phyloP scores from a whole-genome alignment of 116 monocot species.

The Papilionanthe hybrid region DNA sequence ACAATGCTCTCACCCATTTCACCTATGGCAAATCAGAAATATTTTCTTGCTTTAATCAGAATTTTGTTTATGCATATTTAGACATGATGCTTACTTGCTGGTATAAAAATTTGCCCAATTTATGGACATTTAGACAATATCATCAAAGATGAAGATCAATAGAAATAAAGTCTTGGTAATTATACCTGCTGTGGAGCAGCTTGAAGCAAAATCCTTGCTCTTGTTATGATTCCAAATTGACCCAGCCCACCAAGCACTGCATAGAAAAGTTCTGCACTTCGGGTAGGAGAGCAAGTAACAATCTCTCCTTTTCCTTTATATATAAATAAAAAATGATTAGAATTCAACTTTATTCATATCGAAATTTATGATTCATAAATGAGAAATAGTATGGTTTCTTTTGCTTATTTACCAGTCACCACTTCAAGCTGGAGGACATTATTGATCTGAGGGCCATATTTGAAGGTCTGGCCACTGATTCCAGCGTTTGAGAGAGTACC shows the following conservation, averaged over 20 bases:
- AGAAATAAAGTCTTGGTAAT: no score
- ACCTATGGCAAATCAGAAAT: slow-evolving; percentile 8
- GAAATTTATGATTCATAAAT: neutral
- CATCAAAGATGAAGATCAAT: no score
- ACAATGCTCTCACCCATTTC: slow-evolving; percentile 19
- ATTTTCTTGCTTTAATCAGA: no score
- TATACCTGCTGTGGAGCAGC: slow-evolving; percentile 27
- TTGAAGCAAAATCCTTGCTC: slow-evolving; percentile 39
- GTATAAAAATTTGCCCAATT: no score
- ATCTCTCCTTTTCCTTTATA: slow-evolving; percentile 31
- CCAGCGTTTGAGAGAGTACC: slow-evolving; percentile 50
- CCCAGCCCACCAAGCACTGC: slow-evolving; percentile 37
- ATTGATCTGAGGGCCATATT: slow-evolving; percentile 47
- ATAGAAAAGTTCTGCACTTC: slow-evolving; percentile 31
- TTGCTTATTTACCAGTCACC: slow-evolving; percentile 30
- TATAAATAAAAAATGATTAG: neutral
- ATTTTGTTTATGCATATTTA: no score
- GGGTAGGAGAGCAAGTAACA: slow-evolving; percentile 30
- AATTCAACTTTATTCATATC: neutral
- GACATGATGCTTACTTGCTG: no score
- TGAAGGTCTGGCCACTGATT: slow-evolving; percentile 48
- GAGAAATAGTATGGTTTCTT: neutral
- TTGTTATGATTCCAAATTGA: slow-evolving; percentile 48
- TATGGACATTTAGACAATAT: no score
- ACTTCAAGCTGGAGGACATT: slow-evolving; percentile 50